Conservation (phyloP, 129 eudicot genomes). For the Flaveria trinervia region DNA sequence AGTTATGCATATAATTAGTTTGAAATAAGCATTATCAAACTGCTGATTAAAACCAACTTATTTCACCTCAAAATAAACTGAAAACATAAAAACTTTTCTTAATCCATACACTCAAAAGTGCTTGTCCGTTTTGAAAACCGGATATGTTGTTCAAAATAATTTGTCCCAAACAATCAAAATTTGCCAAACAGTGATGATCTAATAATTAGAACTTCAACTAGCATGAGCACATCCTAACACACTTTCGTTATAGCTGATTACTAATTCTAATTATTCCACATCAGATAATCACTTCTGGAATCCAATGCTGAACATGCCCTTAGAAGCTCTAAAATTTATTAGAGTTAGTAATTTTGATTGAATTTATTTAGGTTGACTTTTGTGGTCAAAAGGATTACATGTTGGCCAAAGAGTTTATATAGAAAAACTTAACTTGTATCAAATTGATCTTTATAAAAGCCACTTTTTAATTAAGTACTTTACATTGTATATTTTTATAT, state of each 20-base stretch:
- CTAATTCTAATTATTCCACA: neutral
- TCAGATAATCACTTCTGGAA: neutral
- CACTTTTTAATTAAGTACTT: constrained; percentile 6
- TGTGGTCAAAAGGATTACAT: constrained; percentile 28
- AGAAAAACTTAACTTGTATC: neutral
- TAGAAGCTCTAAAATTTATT: neutral
- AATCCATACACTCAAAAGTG: neutral
- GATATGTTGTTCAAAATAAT: too few relatives aligned
- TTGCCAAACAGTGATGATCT: neutral
- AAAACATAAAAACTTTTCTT: neutral
- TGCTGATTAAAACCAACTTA: neutral
- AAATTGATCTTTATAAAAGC: constrained; percentile 9
- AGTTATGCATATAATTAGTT: neutral
- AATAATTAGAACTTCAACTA: neutral
- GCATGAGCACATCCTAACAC: neutral
- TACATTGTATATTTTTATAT: neutral
- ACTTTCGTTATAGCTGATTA: neutral
- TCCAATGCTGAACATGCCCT: neutral
- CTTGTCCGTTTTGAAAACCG: neutral
- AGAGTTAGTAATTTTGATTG: neutral
- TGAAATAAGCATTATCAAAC: neutral
- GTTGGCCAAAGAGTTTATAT: constrained; percentile 19
- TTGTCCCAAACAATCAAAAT: neutral
- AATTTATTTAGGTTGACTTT: constrained; percentile 14
- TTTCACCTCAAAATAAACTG: neutral